Base-by-base conservation (phyloP, 208 protist genomes). In the Trypanosoma conorhini region DNA sequence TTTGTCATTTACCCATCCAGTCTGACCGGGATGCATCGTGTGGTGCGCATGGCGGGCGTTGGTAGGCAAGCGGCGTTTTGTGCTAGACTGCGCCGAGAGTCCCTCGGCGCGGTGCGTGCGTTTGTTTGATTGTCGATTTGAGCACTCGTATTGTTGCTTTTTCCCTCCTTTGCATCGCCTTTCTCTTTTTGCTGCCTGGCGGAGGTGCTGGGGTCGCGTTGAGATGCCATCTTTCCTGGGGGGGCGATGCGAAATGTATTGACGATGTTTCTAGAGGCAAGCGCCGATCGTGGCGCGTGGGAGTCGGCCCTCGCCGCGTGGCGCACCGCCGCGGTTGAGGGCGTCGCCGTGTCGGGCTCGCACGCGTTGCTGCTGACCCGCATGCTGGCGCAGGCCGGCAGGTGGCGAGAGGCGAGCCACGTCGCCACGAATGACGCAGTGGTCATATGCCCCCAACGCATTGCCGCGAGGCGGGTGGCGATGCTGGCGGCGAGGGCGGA, bases 201-300 rank as follows among this genome's bases (percentile, higher is more conserved):
- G 48, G 48, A 3, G 64, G 68, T 44, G 58, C 50, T 44, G 65
- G 56, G 4, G 63, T 80, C 8, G 31, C 76, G 22, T 33, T 33
- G 3, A 56, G 12, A 10, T 56, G 7, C n/a, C 55, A 24, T 55
- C 30, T 9, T 55, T 51, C 28, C 13, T 62, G 7, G 26, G 8
- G 21, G 5, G 10, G 26, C 17, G 5, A 77, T 77, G 62, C 60
- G 65, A 22, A 70, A 81, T 72, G 72, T 61, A 24, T 33, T 81
- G 40, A 63, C 26, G 31, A 38, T 61, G 9, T 81, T 81, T 67
- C 51, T 81, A 35, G 63, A 81, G 58, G 76, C 64, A 30, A 81
- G 76, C 55, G 76, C 76, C 33, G 48, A 55, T 5, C 63, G 65
- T 40, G 76, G 76, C 28, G 69, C 70, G 58, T 81, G 76, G 76